Conservation (phyloP, 495 filamentous ascomycete genomes). For the Xylaria acuta region DNA sequence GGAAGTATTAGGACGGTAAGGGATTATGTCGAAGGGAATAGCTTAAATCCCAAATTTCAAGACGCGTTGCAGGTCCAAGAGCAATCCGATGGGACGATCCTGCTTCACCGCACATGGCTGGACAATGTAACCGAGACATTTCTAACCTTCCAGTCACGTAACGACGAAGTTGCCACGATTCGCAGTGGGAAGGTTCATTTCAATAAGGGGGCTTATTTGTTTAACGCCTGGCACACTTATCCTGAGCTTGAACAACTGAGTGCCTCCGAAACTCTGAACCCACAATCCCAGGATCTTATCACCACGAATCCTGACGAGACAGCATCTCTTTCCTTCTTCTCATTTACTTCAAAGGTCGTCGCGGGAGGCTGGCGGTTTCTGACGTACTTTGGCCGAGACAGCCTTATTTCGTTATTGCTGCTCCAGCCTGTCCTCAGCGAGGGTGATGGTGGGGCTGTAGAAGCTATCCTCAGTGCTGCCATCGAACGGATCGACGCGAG, state of each 20-base stretch:
- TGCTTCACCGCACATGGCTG: constrained; percentile 62
- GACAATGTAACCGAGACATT: constrained; percentile 64
- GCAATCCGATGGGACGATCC: constrained; percentile 48
- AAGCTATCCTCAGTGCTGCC: constrained; percentile 65
- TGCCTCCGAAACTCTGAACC: constrained; percentile 56
- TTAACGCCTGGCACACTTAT: constrained; percentile 66
- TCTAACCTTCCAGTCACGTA: constrained; percentile 52
- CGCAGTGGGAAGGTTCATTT: constrained; percentile 54
- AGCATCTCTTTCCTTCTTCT: constrained; percentile 65
- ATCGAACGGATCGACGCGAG: constrained; percentile 64
- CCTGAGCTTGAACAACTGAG: constrained; percentile 63
- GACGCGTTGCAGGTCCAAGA: constrained; percentile 34
- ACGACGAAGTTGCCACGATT: constrained; percentile 39
- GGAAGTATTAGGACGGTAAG: constrained; percentile 67
- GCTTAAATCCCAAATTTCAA: constrained; percentile 19
- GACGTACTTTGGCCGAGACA: constrained; percentile 72
- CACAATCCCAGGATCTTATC: constrained; percentile 52
- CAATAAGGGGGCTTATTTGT: constrained; percentile 58
- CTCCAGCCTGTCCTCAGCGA: constrained; percentile 63
- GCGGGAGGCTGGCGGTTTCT: constrained; percentile 72
- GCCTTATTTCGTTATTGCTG: constrained; percentile 64
- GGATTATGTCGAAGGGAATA: constrained; percentile 59
- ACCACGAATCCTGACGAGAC: constrained; percentile 52
- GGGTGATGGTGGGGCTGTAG: constrained; percentile 61
- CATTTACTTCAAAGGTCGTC: constrained; percentile 65